Percentiles rank a stretch among this genome's conserved stretches.
phyloP scores from a whole-genome alignment of 352 stramenopile species.

The Pythium graminicola region DNA sequence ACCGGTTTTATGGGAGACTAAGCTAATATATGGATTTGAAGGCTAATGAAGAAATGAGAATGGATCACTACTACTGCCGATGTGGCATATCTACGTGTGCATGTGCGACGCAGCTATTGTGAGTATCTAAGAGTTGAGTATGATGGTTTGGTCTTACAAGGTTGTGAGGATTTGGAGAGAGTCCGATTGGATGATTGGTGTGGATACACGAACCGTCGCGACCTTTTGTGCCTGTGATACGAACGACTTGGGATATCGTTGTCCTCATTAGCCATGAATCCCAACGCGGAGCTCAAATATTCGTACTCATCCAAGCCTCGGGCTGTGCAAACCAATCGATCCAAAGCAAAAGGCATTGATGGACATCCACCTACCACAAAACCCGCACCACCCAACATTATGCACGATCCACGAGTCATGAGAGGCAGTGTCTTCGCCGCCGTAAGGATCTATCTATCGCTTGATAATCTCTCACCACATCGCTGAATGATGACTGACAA shows the following conservation, averaged over 20 bases:
- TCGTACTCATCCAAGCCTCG: conserved; percentile 74
- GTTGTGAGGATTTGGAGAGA: too few relatives aligned
- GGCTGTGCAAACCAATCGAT: conserved; percentile 52
- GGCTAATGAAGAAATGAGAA: neutral
- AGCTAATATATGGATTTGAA: conserved; percentile 5
- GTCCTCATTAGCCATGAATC: conserved; percentile 22
- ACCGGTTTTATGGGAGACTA: neutral
- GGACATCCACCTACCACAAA: conserved; percentile 20
- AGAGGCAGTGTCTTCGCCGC: conserved; percentile 58
- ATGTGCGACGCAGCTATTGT: too few relatives aligned
- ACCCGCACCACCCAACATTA: conserved; percentile 48
- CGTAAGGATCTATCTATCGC: conserved; percentile 14
- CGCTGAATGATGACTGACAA: neutral
- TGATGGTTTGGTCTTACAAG: too few relatives aligned
- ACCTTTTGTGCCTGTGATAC: conserved; percentile 19
- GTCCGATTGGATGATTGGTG: too few relatives aligned
- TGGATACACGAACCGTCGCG: conserved; percentile 25
- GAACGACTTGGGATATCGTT: neutral
- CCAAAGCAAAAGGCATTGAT: conserved; percentile 25
- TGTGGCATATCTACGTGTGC: neutral
- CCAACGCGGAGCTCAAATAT: conserved; percentile 58
- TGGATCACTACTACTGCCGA: neutral
- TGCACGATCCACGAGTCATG: conserved; percentile 62
- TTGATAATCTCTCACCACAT: too few relatives aligned
- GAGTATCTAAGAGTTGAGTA: too few relatives aligned